Evolutionary conservation across 2,329 filamentous ascomycete species (phyloP).

Genomic region (Penicillium sp.): DNA sequence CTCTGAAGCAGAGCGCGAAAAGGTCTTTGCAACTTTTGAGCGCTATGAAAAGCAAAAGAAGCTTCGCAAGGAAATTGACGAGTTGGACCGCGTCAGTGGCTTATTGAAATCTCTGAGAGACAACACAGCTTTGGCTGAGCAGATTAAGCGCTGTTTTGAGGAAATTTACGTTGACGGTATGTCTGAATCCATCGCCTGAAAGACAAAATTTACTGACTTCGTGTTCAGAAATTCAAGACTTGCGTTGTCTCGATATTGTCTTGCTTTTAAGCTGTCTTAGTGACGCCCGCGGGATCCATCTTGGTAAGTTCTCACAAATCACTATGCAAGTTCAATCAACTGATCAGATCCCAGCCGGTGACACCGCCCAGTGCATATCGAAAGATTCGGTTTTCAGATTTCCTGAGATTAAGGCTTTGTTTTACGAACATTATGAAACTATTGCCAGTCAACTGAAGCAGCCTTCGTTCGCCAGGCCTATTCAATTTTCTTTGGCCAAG

Average conservation of each 20-base stretch:
- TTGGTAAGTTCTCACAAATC: slow-evolving; percentile 13
- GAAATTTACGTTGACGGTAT: slow-evolving; percentile 17
- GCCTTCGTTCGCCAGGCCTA: slow-evolving; percentile 16
- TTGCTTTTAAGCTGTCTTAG: slow-evolving; percentile 28
- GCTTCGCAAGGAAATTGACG: slow-evolving; percentile 16
- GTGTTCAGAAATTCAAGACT: slow-evolving; percentile 32
- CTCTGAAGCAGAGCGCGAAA: slow-evolving; percentile 14
- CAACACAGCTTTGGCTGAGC: background rate
- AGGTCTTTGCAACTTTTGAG: slow-evolving; percentile 27
- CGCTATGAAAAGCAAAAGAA: slow-evolving; percentile 26
- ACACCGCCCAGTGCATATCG: slow-evolving; percentile 38
- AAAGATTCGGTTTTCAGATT: slow-evolving; percentile 37
- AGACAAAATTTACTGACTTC: background rate
- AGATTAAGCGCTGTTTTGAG: slow-evolving; percentile 12
- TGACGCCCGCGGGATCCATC: slow-evolving; percentile 30
- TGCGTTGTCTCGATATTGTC: slow-evolving; percentile 29
- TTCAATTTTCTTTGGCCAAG: slow-evolving; percentile 27
- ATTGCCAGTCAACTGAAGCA: slow-evolving; percentile 11
- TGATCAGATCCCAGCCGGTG: slow-evolving; percentile 23
- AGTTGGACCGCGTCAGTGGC: slow-evolving; percentile 22
- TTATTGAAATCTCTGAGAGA: slow-evolving; percentile 21
- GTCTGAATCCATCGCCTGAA: background rate
- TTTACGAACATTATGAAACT: slow-evolving; percentile 28
- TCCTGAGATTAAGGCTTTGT: slow-evolving; percentile 32
- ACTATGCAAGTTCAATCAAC: too few relatives aligned